Percentiles rank a stretch among this genome's conserved stretches.
phyloP scores from a whole-genome alignment of 192 early-diverging fungal genomes.

The Backusella luteola region DNA sequence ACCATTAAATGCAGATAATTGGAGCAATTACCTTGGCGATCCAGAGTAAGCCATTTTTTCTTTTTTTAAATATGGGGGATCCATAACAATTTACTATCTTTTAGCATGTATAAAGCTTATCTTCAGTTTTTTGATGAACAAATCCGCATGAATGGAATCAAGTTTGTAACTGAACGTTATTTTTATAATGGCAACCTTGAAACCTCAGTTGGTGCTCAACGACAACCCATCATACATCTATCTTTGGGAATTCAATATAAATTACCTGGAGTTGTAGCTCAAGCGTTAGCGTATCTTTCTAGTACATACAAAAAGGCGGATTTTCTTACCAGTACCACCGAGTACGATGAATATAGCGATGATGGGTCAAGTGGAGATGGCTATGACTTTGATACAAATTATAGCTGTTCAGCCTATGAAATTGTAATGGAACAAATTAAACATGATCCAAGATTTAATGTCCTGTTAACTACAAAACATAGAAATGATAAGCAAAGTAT shows the following conservation, averaged over 20 bases:
- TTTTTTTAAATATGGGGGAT: not conserved
- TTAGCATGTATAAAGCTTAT: constrained; percentile 7
- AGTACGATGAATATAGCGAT: not conserved
- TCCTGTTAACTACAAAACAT: not conserved
- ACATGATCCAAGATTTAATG: not conserved
- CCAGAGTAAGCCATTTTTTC: not conserved
- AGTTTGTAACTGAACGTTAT: not conserved
- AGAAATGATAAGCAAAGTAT: not conserved
- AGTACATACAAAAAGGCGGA: not conserved
- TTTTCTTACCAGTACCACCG: not conserved
- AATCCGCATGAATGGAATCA: not conserved
- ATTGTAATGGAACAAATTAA: not conserved
- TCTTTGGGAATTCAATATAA: not conserved
- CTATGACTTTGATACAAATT: not conserved
- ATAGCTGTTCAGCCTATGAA: not conserved
- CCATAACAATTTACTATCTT: not conserved
- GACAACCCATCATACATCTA: not conserved
- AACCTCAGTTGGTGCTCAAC: not conserved
- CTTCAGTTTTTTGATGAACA: not conserved
- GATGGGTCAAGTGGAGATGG: not conserved
- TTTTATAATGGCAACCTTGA: not conserved
- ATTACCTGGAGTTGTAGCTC: not conserved
- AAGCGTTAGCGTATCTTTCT: not conserved
- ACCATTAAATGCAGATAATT: not conserved
- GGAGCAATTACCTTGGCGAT: not conserved